Base-by-base conservation (phyloP, 345 rosid species). In the Gossypium sturtianum region DNA sequence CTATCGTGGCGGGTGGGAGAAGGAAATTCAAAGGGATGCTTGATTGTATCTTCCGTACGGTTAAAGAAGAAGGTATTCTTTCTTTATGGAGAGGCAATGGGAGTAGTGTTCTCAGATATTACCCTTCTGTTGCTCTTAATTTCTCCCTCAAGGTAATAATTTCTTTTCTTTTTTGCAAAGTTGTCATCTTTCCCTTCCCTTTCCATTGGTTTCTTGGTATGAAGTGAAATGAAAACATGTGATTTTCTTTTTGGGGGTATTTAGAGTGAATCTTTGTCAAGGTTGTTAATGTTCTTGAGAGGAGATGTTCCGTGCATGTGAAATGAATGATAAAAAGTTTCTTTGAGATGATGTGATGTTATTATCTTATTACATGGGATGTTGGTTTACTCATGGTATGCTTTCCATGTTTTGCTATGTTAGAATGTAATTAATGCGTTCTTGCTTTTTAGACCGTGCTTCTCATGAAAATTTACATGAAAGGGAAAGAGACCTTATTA, bases 21-120 rank as follows among this genome's bases (percentile, higher is more conserved):
- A 80, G 75, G 81, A 88, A 84, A 82, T 95, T 95, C 77, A 86
- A 88, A 81, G 99, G 98, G 47, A 91, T 93, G 99, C 48, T 89
- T 27, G 99, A 95, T 86, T 89, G 93, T 73, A 91, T 95, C 73
- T 79, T 72, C 79, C 93, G 97, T 25, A 95, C 93, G 0, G 90
- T 93, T 10, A 83, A 82, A 38, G 99, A 95, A 83, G 99, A 95
- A 80, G 97, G 99, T 5, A 63, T 87, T 75, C 79, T 91, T 8
- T 95, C 99, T 54, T 83, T 93, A 7, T 95, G 99, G 99, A 87
- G 99, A 82, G 99, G 99, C 82, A 95, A 95, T 77, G 99, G 93
- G 38, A 95, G 94, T 63, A 90, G 97, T 65, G 98, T 95, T 23
- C 88, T 95, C 66, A 90, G 98, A 25, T 87, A 95, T 84, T 93